Evolutionary conservation across 2,329 filamentous ascomycete species (phyloP), one percentile per base, ranked within the genome.

Genomic region (Samsoniella hepiali): DNA sequence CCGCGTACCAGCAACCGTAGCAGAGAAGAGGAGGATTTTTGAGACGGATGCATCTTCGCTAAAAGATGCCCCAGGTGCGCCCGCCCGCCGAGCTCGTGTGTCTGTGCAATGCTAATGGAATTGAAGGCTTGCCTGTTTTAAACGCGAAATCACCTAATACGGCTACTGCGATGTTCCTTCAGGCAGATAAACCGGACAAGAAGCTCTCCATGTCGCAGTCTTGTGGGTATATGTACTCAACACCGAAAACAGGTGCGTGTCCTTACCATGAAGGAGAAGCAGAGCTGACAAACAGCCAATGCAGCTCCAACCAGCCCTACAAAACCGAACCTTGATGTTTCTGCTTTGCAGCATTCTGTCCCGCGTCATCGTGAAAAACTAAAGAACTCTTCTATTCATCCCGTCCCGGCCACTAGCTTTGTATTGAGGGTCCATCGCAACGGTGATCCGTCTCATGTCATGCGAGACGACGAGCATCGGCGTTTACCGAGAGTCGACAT

Each of bases 11-110:
- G 36, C 67, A 9, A 56, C 67, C 13, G 69, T 72, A n/a, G 69
- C 69, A 15, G 69, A 71, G 55, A 67, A 65, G 50, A 65, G 66
- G 49, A 69, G 55, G 29, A 42, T 71, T 10, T 71, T 72, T 50
- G 70, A 72, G 51, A 34, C 44, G n/a, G 40, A 22, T 10, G 9
- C 3, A 32, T 5, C 55, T 5, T 40, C 22, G 1, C 3, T 10
- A 2, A 56, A 40, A 17, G 40, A 44, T 13, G 10, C 8, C n/a
- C 9, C 40, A 47, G 50, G 58, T 62, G 17, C 9, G 38, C 7
- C 8, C 17, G 17, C n/a, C 27, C 29, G 29, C 29, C 4, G 13
- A 55, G 15, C 9, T 10, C 2, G 0, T 36, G 11, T 3, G 2
- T 3, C 31, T 36, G 15, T 6, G n/a, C 3, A 31, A 50, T 62